Conservation (phyloP, 2,329 filamentous ascomycete genomes). For the Aspergillus piperis region DNA sequence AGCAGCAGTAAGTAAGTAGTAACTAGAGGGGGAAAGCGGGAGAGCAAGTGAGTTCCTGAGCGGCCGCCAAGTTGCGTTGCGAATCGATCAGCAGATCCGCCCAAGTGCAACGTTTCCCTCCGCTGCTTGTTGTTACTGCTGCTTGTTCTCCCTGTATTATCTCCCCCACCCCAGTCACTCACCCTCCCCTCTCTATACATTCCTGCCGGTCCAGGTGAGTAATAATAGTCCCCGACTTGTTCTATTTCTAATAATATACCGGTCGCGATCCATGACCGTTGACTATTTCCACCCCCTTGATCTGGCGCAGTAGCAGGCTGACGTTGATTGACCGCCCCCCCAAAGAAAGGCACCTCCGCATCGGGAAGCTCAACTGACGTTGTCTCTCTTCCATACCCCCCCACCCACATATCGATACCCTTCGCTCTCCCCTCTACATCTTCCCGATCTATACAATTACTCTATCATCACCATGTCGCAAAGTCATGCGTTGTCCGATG, state of each 20-base stretch:
- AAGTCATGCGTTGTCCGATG: constrained; percentile 92
- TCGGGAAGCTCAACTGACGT: constrained; percentile 21
- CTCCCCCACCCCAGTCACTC: constrained; percentile 2
- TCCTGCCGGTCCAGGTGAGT: constrained; percentile 13
- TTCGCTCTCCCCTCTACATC: constrained; percentile 12
- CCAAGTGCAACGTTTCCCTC: constrained; percentile 8
- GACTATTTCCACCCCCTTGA: neutral
- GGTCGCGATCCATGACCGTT: constrained; percentile 8
- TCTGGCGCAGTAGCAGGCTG: constrained; percentile 16
- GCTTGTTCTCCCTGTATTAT: neutral
- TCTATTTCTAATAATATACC: constrained; percentile 13
- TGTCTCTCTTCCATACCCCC: constrained; percentile 14
- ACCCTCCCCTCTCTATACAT: neutral
- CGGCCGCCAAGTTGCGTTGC: neutral
- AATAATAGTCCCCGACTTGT: neutral
- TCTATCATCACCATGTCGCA: constrained; percentile 74
- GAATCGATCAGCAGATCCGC: constrained; percentile 5
- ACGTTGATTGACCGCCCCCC: constrained; percentile 19
- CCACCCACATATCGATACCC: constrained; percentile 4
- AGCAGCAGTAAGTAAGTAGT: neutral
- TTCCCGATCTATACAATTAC: constrained; percentile 13
- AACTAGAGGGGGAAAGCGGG: neutral
- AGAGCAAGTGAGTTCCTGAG: neutral
- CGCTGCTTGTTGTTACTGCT: neutral
- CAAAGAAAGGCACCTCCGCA: constrained; percentile 19